These are phyloP conservation scores for Acer negundo DNA, from an alignment of 345 rosid species.

Conservation along the genomic window DNA sequence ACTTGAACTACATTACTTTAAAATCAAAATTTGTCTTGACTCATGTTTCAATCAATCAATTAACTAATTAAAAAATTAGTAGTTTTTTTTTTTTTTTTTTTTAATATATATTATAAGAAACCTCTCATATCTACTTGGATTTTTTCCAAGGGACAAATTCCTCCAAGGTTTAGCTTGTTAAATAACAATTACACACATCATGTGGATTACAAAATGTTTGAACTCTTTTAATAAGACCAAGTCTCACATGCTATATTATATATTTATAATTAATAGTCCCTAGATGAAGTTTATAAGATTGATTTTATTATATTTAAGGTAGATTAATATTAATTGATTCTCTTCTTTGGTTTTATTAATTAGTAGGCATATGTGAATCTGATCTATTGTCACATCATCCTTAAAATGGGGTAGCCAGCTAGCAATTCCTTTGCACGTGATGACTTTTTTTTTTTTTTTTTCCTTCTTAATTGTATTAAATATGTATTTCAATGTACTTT, in stretches of 20 bases:
- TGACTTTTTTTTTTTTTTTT: no score
- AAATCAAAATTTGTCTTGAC: slow-evolving; percentile 31
- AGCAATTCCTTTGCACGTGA: background rate
- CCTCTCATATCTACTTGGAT: no score
- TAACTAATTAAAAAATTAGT: background rate
- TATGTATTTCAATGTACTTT: background rate
- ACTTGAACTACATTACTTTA: slow-evolving; percentile 25
- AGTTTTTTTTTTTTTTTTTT: no score
- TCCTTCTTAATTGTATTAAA: background rate
- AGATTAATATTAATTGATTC: slow-evolving; percentile 5
- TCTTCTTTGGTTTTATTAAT: background rate
- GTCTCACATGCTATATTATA: slow-evolving; percentile 23
- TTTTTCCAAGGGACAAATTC: slow-evolving; percentile 23
- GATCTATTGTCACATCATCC: background rate
- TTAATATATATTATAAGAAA: no score
- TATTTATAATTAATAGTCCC: background rate
- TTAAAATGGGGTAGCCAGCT: background rate
- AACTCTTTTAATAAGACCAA: slow-evolving; percentile 24
- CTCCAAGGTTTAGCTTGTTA: slow-evolving; percentile 18
- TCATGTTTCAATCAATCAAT: slow-evolving; percentile 4
- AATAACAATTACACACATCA: background rate
- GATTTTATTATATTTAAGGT: background rate
- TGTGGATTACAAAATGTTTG: slow-evolving; percentile 9
- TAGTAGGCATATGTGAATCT: slow-evolving; percentile 1
- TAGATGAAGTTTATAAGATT: background rate